phyloP scores from a whole-genome alignment of 208 protist species.

The Herpetomonas samuelpessoai region DNA sequence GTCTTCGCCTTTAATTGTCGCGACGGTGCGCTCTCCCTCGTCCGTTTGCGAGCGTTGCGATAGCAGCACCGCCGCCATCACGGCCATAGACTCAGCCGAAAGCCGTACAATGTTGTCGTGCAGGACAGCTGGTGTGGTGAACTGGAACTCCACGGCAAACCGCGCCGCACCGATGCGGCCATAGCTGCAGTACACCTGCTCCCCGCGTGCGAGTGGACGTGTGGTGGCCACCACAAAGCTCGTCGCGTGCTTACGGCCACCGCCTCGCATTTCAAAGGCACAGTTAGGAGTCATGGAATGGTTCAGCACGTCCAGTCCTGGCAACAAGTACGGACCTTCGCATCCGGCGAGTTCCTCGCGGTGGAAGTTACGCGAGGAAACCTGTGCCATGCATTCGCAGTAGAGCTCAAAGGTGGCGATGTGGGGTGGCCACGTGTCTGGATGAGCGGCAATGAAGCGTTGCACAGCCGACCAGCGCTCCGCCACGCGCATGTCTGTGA shows the following conservation, averaged over 20 bases:
- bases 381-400: slow-evolving; percentile 69
- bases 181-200: slow-evolving; percentile 83
- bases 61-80: not conserved
- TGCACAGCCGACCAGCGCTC: slow-evolving; percentile 55
- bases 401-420: slow-evolving; percentile 52
- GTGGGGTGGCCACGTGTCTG: slow-evolving; percentile 54
- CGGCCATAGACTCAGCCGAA: slow-evolving; percentile 16
- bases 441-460: slow-evolving; percentile 39
- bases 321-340: slow-evolving; percentile 81
- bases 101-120: slow-evolving; percentile 65
- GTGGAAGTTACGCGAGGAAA: slow-evolving; percentile 85
- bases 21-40: too few species aligned
- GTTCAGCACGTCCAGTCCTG: slow-evolving; percentile 83
- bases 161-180: slow-evolving; percentile 69
- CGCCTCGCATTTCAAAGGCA: slow-evolving; percentile 67
- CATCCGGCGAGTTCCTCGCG: slow-evolving; percentile 71
- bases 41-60: too few species aligned
- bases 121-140: slow-evolving; percentile 52
- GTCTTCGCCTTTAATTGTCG: not conserved
- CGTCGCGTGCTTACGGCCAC: slow-evolving; percentile 70
- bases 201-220: slow-evolving; percentile 44
- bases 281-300: slow-evolving; percentile 65
- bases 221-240: slow-evolving; percentile 67
- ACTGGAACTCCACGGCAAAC: slow-evolving; percentile 84
- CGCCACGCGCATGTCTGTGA: slow-evolving; percentile 43